These are phyloP conservation scores for Neurospora sp. DNA, from an alignment of 495 filamentous ascomycete genomes.

Conservation along the genomic window DNA sequence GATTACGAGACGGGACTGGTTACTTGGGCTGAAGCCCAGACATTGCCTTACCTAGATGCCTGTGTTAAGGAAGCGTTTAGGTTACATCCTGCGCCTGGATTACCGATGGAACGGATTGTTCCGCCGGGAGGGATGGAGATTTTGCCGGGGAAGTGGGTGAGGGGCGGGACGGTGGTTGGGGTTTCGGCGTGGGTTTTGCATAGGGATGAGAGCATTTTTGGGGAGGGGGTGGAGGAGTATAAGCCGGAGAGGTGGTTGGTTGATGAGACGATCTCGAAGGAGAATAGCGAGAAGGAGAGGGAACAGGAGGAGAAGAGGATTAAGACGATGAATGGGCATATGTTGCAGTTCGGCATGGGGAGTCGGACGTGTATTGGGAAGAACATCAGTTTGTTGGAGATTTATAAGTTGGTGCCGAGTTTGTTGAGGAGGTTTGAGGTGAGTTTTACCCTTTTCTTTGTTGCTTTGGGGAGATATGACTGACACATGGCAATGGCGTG, in stretches of 20 bases:
- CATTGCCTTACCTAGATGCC: constrained; percentile 53
- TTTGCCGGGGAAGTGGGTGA: constrained; percentile 39
- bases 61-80: constrained; percentile 62
- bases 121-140: constrained; percentile 46
- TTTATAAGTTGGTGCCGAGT: constrained; percentile 69
- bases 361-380: constrained; percentile 56
- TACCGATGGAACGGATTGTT: constrained; percentile 56
- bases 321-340: constrained; percentile 47
- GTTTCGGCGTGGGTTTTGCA: constrained; percentile 56
- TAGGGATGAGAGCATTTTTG: constrained; percentile 46
- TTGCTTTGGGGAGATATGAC: background rate
- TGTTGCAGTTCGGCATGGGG: constrained; percentile 56
- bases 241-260: constrained; percentile 52
- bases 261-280: constrained; percentile 4
- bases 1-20: constrained; percentile 46
- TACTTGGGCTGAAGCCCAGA: constrained; percentile 49
- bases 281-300: background rate
- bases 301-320: constrained; percentile 33
- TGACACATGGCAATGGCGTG: constrained; percentile 3
- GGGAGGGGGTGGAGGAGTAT: constrained; percentile 46
- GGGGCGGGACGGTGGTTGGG: constrained; percentile 56
- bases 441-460: constrained; percentile 10
- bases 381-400: constrained; percentile 67
- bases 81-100: constrained; percentile 51
- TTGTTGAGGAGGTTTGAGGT: constrained; percentile 61